These are phyloP conservation scores for Xylaria curta DNA, from an alignment of 495 filamentous ascomycete genomes.

Conservation along the genomic window DNA sequence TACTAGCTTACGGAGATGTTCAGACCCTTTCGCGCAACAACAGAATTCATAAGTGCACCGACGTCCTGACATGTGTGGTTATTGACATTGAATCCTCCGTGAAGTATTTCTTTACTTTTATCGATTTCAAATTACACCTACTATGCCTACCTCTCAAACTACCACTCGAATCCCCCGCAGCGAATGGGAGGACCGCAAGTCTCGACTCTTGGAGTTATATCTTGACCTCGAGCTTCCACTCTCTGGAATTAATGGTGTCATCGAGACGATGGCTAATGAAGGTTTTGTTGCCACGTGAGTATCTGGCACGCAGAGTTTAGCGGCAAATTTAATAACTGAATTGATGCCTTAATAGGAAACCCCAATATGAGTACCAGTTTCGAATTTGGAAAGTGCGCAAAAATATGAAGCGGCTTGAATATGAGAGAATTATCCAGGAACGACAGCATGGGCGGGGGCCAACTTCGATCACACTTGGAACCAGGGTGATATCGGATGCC, in stretches of 20 bases:
- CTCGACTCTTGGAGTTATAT: background rate
- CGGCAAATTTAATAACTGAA: background rate
- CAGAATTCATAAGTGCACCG: too few relatives aligned
- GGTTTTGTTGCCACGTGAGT: background rate
- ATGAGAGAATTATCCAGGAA: background rate
- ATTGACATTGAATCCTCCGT: too few relatives aligned
- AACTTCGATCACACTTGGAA: background rate
- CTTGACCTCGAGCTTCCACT: background rate
- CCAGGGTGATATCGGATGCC: background rate
- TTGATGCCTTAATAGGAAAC: background rate
- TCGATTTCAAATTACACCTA: background rate
- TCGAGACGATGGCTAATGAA: background rate
- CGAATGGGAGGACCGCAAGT: background rate
- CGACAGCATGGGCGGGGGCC: background rate
- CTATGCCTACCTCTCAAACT: background rate
- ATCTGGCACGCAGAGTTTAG: too few relatives aligned
- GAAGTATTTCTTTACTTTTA: background rate
- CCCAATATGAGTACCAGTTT: constrained; percentile 1
- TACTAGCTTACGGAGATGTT: too few relatives aligned
- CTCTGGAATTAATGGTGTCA: background rate
- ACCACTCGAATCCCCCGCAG: background rate
- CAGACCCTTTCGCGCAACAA: too few relatives aligned
- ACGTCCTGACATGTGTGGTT: background rate
- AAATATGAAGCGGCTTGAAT: background rate
- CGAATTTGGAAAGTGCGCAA: background rate